Percentiles rank a stretch among this genome's conserved stretches.
These are phyloP conservation scores for Aspergillus luchuensis DNA, from an alignment of 2,329 filamentous ascomycete species.

Conservation along the genomic window DNA sequence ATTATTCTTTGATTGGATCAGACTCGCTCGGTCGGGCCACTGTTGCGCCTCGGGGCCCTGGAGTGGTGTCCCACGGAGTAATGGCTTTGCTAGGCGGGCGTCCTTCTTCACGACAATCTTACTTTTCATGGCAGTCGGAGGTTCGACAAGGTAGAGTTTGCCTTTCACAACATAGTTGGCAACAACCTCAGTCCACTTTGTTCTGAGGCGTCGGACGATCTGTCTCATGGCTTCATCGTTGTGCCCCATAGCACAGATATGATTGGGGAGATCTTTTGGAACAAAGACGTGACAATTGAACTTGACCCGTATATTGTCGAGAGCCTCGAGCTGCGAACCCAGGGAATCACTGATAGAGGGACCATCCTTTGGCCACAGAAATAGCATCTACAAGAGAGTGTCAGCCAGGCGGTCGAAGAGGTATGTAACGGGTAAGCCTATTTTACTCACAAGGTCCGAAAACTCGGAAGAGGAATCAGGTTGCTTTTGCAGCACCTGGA, in stretches of 20 bases:
- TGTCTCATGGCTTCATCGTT: conserved; percentile 39
- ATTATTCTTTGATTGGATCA: conserved; percentile 35
- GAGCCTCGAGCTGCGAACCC: conserved; percentile 44
- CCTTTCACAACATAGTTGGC: conserved; percentile 32
- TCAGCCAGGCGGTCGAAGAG: not conserved
- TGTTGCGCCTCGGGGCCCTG: conserved; percentile 20
- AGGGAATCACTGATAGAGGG: conserved; percentile 44
- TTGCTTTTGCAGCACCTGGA: conserved; percentile 30
- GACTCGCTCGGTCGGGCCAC: conserved; percentile 25
- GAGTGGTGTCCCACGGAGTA: conserved; percentile 24
- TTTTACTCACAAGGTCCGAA: conserved; percentile 29
- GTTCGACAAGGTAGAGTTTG: conserved; percentile 39
- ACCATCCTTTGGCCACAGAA: conserved; percentile 51
- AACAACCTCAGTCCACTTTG: conserved; percentile 32
- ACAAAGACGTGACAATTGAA: conserved; percentile 46
- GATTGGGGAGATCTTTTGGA: conserved; percentile 30
- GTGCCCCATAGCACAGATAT: conserved; percentile 36
- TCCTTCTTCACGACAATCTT: conserved; percentile 31
- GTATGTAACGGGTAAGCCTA: not conserved
- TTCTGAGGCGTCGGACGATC: conserved; percentile 34
- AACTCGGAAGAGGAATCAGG: conserved; percentile 26
- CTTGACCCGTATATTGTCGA: conserved; percentile 49
- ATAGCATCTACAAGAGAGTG: conserved; percentile 34
- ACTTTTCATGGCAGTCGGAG: conserved; percentile 26
- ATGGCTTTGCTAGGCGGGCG: conserved; percentile 20